phyloP scores from a whole-genome alignment of 192 early-diverging fungal species.

The Haplosporangium gracile region DNA sequence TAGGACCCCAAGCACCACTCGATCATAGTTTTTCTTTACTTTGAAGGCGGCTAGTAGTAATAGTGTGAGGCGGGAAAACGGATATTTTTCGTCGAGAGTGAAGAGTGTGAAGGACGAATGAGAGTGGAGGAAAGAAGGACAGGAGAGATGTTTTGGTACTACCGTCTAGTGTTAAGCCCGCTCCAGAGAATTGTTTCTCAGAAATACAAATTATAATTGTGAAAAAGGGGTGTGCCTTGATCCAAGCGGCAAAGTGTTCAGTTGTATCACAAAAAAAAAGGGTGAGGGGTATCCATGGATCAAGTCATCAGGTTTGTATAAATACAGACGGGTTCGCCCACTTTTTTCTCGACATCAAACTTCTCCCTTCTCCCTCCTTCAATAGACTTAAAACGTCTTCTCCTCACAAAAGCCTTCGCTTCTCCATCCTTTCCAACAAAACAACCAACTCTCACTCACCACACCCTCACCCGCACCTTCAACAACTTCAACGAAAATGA shows the following conservation, averaged over 20 bases:
- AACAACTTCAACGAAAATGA: conserved; percentile 18
- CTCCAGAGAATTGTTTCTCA: too few relatives aligned
- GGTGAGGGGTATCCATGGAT: neutral
- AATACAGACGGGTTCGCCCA: neutral
- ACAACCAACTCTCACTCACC: neutral
- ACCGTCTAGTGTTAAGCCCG: too few relatives aligned
- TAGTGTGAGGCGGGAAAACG: too few relatives aligned
- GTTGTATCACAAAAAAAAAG: neutral
- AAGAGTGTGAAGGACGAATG: too few relatives aligned
- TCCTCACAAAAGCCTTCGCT: neutral
- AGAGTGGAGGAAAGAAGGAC: too few relatives aligned
- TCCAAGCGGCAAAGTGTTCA: neutral
- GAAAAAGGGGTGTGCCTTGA: too few relatives aligned
- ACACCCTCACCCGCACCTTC: neutral
- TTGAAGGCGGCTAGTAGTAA: too few relatives aligned
- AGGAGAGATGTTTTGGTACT: too few relatives aligned
- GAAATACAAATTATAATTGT: too few relatives aligned
- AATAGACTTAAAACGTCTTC: neutral
- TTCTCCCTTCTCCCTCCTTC: neutral
- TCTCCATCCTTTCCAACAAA: neutral
- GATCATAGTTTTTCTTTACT: too few relatives aligned
- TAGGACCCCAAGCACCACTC: too few relatives aligned
- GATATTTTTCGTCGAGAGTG: too few relatives aligned
- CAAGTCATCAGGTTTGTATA: neutral
- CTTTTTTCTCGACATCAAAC: conserved; percentile 1